phyloP scores from a whole-genome alignment of 345 rosid species.

The Eucalyptus melliodora region DNA sequence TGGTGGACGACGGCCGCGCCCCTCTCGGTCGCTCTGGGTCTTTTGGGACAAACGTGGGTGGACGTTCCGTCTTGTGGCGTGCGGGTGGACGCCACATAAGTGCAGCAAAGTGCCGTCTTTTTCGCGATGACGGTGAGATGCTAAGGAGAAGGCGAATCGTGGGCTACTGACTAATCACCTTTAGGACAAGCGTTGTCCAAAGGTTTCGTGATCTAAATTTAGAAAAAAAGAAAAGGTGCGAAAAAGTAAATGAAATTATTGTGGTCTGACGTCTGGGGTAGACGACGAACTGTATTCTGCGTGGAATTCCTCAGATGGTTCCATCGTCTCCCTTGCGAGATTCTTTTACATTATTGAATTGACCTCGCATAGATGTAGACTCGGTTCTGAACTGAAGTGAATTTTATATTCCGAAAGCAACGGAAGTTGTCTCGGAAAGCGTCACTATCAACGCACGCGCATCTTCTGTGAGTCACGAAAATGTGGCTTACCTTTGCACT shows the following conservation, averaged over 20 bases:
- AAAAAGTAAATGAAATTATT: neutral
- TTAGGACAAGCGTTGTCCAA: neutral
- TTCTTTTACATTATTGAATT: neutral
- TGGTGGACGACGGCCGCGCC: neutral
- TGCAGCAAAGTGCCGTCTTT: neutral
- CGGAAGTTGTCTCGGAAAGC: neutral
- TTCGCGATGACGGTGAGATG: neutral
- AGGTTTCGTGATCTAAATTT: neutral
- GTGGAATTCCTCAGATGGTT: neutral
- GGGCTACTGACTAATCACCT: neutral
- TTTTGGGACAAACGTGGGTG: neutral
- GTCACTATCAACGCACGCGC: neutral
- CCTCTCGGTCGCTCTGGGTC: neutral
- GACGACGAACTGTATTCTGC: neutral
- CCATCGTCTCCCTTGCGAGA: neutral
- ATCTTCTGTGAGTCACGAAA: neutral
- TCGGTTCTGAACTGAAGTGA: neutral
- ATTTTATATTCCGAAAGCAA: neutral
- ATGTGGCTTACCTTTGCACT: constrained; percentile 13
- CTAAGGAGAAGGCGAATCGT: neutral
- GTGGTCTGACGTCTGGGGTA: neutral
- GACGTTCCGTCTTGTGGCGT: neutral
- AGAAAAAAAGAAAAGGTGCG: neutral
- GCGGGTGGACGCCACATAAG: neutral
- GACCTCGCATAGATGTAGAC: neutral